These are phyloP conservation scores for Macaranga tanarius DNA, from an alignment of 441 rosid species.

Conservation along the genomic window DNA sequence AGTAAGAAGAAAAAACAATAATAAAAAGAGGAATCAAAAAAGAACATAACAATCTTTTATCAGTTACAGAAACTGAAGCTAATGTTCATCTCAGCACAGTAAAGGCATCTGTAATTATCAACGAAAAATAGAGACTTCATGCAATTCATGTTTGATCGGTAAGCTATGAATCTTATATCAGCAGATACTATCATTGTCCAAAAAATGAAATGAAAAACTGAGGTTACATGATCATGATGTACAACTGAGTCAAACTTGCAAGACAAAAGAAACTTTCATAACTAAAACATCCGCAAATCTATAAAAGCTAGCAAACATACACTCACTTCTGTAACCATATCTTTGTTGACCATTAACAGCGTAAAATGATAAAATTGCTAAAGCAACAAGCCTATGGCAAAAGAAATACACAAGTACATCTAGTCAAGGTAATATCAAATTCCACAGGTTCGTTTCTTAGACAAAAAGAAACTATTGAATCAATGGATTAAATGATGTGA, in stretches of 20 bases:
- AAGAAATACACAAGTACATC: not conserved
- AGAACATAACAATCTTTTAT: too few relatives aligned
- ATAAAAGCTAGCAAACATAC: too few relatives aligned
- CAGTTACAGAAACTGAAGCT: not conserved
- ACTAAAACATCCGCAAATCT: too few relatives aligned
- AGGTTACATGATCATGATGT: not conserved
- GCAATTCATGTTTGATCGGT: not conserved
- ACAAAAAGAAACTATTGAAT: not conserved
- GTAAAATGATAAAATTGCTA: too few relatives aligned
- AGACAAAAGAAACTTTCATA: not conserved
- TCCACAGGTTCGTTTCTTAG: not conserved
- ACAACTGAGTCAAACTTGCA: not conserved
- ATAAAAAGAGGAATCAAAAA: too few relatives aligned
- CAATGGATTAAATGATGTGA: not conserved
- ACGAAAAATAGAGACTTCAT: not conserved
- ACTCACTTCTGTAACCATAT: too few relatives aligned
- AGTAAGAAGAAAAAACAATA: too few relatives aligned
- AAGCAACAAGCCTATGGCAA: not conserved
- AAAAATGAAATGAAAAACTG: not conserved
- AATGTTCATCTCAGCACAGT: too few relatives aligned
- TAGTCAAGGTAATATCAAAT: not conserved
- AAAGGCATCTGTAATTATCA: not conserved
- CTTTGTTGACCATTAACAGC: too few relatives aligned
- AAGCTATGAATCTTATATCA: not conserved
- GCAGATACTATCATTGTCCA: not conserved